phyloP scores from a whole-genome alignment of 1,284 basidiomycete genomes.

The Exobasidium rhododendri region DNA sequence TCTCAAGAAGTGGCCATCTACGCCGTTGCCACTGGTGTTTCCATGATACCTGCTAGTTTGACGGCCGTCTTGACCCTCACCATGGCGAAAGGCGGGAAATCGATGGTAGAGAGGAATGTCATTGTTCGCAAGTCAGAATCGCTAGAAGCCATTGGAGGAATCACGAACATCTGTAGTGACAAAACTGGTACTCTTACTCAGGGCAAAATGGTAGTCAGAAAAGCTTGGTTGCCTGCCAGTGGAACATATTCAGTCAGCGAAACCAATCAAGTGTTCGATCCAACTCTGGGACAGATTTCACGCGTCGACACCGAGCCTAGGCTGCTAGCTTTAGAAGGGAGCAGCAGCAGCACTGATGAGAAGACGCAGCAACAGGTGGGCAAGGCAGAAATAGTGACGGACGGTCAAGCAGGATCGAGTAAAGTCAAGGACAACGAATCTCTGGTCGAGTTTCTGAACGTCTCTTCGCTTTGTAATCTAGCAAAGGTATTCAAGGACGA shows the following conservation, averaged over 20 bases:
- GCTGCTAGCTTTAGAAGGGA: conserved; percentile 7
- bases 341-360: conserved; percentile 24
- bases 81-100: conserved; percentile 60
- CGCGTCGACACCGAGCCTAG: conserved; percentile 35
- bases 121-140: conserved; percentile 60
- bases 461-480: conserved; percentile 53
- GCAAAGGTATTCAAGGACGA: conserved; percentile 52
- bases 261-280: conserved; percentile 53
- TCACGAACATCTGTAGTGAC: conserved; percentile 54
- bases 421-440: conserved; percentile 30
- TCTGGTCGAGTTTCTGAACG: conserved; percentile 44
- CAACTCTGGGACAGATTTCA: conserved; percentile 56
- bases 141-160: conserved; percentile 51
- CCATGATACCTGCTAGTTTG: conserved; percentile 60
- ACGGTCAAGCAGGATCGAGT: conserved; percentile 28
- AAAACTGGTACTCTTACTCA: conserved; percentile 54
- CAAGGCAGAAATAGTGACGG: conserved; percentile 56
- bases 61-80: conserved; percentile 55
- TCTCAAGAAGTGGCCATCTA: conserved; percentile 53
- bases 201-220: conserved; percentile 51
- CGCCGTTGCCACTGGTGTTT: conserved; percentile 60
- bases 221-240: conserved; percentile 48
- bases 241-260: conserved; percentile 47
- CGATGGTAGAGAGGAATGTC: conserved; percentile 61
- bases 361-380: conserved; percentile 23